Evolutionary conservation across 805 yeast genomes (phyloP).

Genomic region (Isabelozyma rhagii): DNA sequence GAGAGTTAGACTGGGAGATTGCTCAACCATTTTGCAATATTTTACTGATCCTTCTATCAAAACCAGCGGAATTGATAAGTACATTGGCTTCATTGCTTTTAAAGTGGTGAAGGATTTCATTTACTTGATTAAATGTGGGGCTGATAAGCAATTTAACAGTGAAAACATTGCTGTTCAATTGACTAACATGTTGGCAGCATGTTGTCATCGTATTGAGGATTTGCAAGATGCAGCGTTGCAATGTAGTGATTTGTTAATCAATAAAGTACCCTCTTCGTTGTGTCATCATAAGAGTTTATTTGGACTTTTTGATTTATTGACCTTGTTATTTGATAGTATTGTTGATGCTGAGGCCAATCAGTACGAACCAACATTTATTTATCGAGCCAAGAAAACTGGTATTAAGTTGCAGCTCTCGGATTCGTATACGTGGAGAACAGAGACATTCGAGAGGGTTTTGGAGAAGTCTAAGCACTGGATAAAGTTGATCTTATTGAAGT

Average conservation of each 20-base stretch:
- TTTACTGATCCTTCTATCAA: slow-evolving; percentile 77
- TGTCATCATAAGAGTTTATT: slow-evolving; percentile 73
- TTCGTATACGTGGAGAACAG: slow-evolving; percentile 68
- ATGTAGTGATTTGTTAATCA: slow-evolving; percentile 68
- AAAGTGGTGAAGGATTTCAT: slow-evolving; percentile 58
- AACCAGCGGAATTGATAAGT: slow-evolving; percentile 63
- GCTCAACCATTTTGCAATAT: slow-evolving; percentile 73
- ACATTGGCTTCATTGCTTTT: slow-evolving; percentile 62
- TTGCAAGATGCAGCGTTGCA: slow-evolving; percentile 78
- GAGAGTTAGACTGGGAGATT: slow-evolving; percentile 76
- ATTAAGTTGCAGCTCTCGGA: slow-evolving; percentile 65
- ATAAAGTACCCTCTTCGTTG: slow-evolving; percentile 68
- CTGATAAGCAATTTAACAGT: slow-evolving; percentile 53
- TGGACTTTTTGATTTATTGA: slow-evolving; percentile 76
- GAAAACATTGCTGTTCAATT: slow-evolving; percentile 62
- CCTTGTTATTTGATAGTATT: slow-evolving; percentile 73
- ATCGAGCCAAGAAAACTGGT: slow-evolving; percentile 42
- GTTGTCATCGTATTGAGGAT: slow-evolving; percentile 75
- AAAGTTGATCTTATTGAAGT: slow-evolving; percentile 48
- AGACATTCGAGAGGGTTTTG: slow-evolving; percentile 59
- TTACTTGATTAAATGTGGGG: slow-evolving; percentile 48
- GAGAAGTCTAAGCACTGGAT: slow-evolving; percentile 69
- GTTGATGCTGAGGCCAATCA: slow-evolving; percentile 80
- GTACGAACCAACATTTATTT: slow-evolving; percentile 79
- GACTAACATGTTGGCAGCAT: slow-evolving; percentile 59